phyloP scores from a whole-genome alignment of 441 rosid species.

The California macrophylla region DNA sequence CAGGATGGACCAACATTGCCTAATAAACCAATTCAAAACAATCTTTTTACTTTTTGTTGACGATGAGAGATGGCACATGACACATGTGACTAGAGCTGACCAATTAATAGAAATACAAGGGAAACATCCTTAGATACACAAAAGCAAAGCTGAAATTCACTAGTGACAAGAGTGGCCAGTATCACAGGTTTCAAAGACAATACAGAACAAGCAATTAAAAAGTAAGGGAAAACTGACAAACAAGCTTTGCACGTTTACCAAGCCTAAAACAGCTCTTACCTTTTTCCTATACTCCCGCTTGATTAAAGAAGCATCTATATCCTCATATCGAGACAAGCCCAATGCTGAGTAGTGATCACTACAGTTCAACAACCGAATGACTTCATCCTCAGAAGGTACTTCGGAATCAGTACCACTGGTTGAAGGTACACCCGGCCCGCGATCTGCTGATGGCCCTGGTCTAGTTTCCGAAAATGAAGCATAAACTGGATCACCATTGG shows the following conservation, averaged over 20 bases:
- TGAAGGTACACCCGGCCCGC: conserved; percentile 68
- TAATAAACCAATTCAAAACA: conserved; percentile 24
- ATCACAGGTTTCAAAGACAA: conserved; percentile 8
- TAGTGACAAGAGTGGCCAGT: not conserved
- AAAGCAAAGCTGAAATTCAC: not conserved
- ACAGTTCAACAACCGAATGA: conserved; percentile 67
- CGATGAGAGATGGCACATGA: not conserved
- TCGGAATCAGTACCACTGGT: conserved; percentile 79
- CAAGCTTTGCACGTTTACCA: conserved; percentile 3
- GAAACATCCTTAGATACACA: not conserved
- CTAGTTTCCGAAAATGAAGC: conserved; percentile 48
- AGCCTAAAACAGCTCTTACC: conserved; percentile 34
- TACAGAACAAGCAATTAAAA: conserved; percentile 1
- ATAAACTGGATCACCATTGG: conserved; percentile 36
- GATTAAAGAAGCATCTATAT: conserved; percentile 56
- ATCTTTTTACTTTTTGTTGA: conserved; percentile 1
- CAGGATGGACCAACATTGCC: conserved; percentile 99
- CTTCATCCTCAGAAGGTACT: conserved; percentile 84
- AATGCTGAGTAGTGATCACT: conserved; percentile 72
- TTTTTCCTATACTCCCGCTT: conserved; percentile 89
- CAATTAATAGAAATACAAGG: conserved; percentile 8
- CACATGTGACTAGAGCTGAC: not conserved
- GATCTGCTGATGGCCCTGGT: conserved; percentile 56
- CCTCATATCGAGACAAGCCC: conserved; percentile 56
- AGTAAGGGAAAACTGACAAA: conserved; percentile 1